These are phyloP conservation scores for Nemania sp. DNA, from an alignment of 2,329 filamentous ascomycete genomes.

Conservation along the genomic window DNA sequence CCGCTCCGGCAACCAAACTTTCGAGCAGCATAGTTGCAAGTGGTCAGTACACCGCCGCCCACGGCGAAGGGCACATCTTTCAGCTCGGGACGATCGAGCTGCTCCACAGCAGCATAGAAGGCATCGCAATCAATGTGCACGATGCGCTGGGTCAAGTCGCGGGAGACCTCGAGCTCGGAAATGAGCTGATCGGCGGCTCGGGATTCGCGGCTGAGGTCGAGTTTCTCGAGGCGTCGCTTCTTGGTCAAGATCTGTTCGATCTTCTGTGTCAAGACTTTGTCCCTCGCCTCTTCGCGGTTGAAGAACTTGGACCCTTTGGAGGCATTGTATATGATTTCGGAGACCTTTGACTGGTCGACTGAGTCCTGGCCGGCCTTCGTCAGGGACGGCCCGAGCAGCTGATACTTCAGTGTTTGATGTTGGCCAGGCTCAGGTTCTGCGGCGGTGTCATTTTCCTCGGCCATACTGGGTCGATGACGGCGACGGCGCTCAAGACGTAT, in stretches of 20 bases:
- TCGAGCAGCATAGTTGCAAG: conserved; percentile 85
- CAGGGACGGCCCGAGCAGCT: conserved; percentile 84
- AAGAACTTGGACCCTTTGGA: conserved; percentile 98
- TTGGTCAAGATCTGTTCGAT: conserved; percentile 78
- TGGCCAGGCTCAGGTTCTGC: conserved; percentile 24
- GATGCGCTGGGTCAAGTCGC: conserved; percentile 82
- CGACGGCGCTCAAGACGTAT: not conserved
- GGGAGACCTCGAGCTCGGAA: conserved; percentile 73
- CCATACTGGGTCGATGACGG: conserved; percentile 12
- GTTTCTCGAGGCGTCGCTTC: conserved; percentile 74
- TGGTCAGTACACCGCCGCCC: conserved; percentile 68
- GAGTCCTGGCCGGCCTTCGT: conserved; percentile 92
- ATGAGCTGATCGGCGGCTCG: conserved; percentile 82
- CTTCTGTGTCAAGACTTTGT: conserved; percentile 82
- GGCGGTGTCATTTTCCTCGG: conserved; percentile 14
- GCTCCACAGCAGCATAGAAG: conserved; percentile 95
- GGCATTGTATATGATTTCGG: conserved; percentile 94
- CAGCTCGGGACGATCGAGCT: conserved; percentile 80
- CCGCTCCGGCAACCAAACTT: conserved; percentile 90
- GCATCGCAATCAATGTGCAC: conserved; percentile 97
- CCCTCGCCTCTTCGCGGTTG: conserved; percentile 82
- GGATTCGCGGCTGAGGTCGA: conserved; percentile 74
- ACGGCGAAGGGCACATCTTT: conserved; percentile 90
- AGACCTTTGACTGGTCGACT: conserved; percentile 94
- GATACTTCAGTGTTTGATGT: conserved; percentile 78